Percentiles rank a stretch among this genome's conserved stretches.
phyloP scores from a whole-genome alignment of 768 basidiomycete genomes.

The Udeniomyces megalosporus region DNA sequence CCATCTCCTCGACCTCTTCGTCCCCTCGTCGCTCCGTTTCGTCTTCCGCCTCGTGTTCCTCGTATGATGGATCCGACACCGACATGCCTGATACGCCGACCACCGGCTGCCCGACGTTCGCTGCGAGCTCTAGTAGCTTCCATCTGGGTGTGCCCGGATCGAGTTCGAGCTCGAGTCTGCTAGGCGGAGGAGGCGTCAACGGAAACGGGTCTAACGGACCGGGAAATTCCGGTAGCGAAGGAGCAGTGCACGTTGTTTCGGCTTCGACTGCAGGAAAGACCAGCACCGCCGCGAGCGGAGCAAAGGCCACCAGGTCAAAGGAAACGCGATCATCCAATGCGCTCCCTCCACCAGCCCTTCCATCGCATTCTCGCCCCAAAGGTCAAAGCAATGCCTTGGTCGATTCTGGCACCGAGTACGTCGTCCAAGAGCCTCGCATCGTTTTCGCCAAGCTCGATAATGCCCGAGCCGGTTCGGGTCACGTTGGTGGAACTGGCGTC shows the following conservation, averaged over 20 bases:
- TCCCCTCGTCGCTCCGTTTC: conserved; percentile 4
- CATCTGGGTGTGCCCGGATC: no score
- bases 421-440: conserved; percentile 11
- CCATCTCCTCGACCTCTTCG: background rate
- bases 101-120: background rate
- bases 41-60: background rate
- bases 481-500: no score
- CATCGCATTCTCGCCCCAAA: background rate
- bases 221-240: background rate
- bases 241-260: background rate
- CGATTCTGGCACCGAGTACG: background rate
- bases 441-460: background rate
- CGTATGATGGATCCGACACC: conserved; percentile 10
- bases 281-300: background rate
- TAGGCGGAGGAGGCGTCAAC: no score
- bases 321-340: background rate
- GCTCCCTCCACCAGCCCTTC: background rate
- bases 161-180: no score
- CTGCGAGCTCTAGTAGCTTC: background rate
- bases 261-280: no score
- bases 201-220: no score
- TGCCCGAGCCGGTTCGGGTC: no score
- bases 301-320: background rate
- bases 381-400: background rate
- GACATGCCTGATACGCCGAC: conserved; percentile 15